phyloP scores from a whole-genome alignment of 176 grass and related monocot species.

The Pharus latifolius region DNA sequence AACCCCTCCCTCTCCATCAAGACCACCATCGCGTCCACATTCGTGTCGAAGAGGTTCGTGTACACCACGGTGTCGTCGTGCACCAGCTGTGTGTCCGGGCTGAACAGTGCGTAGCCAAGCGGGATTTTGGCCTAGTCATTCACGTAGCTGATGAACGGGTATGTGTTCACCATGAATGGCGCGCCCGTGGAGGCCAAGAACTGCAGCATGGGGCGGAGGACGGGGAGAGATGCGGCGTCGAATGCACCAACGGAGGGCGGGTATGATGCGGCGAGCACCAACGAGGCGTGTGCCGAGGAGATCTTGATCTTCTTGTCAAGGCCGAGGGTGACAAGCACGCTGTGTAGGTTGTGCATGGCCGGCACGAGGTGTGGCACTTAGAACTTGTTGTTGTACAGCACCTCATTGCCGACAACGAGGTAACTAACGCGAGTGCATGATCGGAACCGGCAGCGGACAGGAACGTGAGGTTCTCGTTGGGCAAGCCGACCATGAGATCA shows the following conservation, averaged over 20 bases:
- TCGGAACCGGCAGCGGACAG: too few species aligned
- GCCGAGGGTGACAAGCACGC: too few species aligned
- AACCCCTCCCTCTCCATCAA: slow-evolving; percentile 25
- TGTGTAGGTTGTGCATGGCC: slow-evolving; percentile 23
- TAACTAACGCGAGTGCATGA: too few species aligned
- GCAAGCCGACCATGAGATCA: too few species aligned
- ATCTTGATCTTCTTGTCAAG: too few species aligned
- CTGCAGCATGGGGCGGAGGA: slow-evolving; percentile 17
- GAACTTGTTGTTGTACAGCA: slow-evolving; percentile 15
- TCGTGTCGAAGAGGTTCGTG: slow-evolving; percentile 20
- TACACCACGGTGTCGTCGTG: slow-evolving; percentile 1
- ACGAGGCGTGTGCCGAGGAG: slow-evolving; percentile 24
- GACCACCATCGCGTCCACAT: slow-evolving; percentile 14
- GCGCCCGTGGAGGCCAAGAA: slow-evolving; percentile 14
- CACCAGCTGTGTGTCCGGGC: background rate
- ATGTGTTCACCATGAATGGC: too few species aligned
- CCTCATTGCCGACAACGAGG: slow-evolving; percentile 32
- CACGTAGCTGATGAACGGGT: slow-evolving; percentile 22
- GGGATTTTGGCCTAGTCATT: slow-evolving; percentile 9
- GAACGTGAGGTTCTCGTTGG: too few species aligned
- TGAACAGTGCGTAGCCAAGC: slow-evolving; percentile 7
- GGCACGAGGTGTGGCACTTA: slow-evolving; percentile 16
- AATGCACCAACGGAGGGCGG: slow-evolving; percentile 21
- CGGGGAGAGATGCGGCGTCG: too few species aligned
- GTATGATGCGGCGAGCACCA: slow-evolving; percentile 2